These are phyloP conservation scores for Pyracantha coccinea DNA, from an alignment of 331 rosid genomes.

Conservation along the genomic window DNA sequence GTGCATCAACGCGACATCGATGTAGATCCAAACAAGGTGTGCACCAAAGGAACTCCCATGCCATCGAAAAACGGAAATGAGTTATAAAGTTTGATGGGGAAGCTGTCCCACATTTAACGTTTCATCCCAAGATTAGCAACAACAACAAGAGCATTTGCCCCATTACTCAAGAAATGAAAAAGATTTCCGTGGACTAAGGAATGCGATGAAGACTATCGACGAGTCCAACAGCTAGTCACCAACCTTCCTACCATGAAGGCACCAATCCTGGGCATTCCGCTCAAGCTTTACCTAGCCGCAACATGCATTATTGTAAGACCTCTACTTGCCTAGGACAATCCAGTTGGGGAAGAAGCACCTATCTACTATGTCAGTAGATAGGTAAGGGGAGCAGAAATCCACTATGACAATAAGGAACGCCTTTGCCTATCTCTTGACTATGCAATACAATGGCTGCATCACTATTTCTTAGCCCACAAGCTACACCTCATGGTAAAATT, in stretches of 20 bases:
- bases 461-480: no score
- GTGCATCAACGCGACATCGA: background rate
- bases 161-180: background rate
- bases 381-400: background rate
- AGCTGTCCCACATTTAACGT: rapidly evolving
- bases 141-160: no score
- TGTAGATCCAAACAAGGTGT: background rate
- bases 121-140: background rate
- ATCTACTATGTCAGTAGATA: background rate
- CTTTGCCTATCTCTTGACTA: no score
- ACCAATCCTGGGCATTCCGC: background rate
- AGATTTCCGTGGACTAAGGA: background rate
- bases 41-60: background rate
- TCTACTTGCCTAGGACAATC: background rate
- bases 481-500: no score
- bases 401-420: background rate
- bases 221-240: background rate
- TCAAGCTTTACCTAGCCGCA: background rate
- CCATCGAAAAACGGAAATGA: background rate
- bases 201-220: background rate
- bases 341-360: background rate
- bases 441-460: no score
- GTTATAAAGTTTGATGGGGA: no score
- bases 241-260: background rate
- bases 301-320: background rate